Percentiles rank a stretch among this genome's conserved stretches.
These are phyloP conservation scores for Trypanosomatidae sp. DNA, from an alignment of 208 protist species.

Conservation along the genomic window DNA sequence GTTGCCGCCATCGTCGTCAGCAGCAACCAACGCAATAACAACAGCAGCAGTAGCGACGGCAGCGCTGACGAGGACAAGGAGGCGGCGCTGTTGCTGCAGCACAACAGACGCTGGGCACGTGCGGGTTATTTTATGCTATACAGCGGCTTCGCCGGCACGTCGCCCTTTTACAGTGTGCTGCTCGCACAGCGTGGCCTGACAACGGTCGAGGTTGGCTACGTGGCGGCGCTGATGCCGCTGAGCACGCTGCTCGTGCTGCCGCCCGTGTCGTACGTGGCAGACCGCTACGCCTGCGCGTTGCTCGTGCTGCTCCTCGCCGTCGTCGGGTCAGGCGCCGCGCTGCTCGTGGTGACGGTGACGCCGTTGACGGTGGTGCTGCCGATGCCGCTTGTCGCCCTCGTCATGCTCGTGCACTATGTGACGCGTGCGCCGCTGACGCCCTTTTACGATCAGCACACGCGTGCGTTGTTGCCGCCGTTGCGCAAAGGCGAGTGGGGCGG, in stretches of 20 bases:
- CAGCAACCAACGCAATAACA: too few species aligned
- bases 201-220: neutral
- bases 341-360: neutral
- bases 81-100: too few species aligned
- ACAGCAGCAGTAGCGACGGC: too few species aligned
- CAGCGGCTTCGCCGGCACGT: neutral
- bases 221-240: conserved; percentile 10
- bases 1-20: too few species aligned
- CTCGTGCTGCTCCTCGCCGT: conserved; percentile 12
- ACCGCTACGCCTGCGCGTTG: conserved; percentile 19
- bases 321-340: conserved; percentile 1
- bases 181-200: neutral
- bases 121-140: neutral
- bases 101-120: too few species aligned
- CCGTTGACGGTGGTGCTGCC: neutral
- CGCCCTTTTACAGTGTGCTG: neutral
- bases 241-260: conserved; percentile 21
- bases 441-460: conserved; percentile 29
- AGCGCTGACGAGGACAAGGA: too few species aligned
- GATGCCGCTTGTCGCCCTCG: conserved; percentile 5
- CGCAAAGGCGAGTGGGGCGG: conserved; percentile 17
- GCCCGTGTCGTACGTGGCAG: conserved; percentile 21
- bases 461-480: conserved; percentile 21
- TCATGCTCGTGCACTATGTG: conserved; percentile 9
- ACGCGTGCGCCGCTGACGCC: conserved; percentile 12